phyloP scores from a whole-genome alignment of 169 alveolate species.

The Plasmodium cynomolgi region DNA sequence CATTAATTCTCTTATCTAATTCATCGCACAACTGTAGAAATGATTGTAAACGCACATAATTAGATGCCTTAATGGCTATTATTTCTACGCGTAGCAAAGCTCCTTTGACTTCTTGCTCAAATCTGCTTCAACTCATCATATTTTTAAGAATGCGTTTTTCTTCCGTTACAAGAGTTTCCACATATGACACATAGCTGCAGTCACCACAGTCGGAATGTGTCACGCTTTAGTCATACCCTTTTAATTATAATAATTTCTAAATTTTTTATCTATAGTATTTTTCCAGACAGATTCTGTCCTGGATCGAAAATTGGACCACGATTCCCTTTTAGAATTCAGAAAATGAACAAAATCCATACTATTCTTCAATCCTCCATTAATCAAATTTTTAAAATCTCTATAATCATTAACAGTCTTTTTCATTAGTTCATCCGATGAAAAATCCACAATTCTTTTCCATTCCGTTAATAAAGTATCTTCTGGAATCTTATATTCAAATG shows the following conservation, averaged over 20 bases:
- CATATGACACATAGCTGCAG: neutral
- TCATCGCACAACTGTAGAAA: neutral
- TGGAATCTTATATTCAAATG: conserved; percentile 27
- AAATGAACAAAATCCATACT: conserved; percentile 1
- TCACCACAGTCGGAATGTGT: neutral
- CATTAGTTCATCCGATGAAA: conserved; percentile 20
- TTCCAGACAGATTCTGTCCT: conserved; percentile 4
- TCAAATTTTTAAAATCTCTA: conserved; percentile 15
- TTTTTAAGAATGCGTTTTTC: neutral
- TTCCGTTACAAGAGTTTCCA: neutral
- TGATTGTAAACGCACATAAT: neutral
- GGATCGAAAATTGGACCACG: conserved; percentile 1
- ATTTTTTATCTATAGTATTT: neutral
- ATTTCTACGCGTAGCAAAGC: neutral
- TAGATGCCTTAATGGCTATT: neutral
- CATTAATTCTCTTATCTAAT: neutral
- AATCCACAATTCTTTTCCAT: conserved; percentile 21
- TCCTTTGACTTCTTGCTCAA: neutral
- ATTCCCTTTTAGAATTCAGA: conserved; percentile 8
- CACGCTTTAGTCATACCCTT: neutral
- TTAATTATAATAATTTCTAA: neutral
- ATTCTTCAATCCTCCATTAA: neutral
- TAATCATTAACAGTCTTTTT: conserved; percentile 1
- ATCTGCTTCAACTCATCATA: neutral
- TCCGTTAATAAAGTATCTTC: neutral